Evolutionary conservation across 2,329 filamentous ascomycete species (phyloP).

Genomic region (Rugonectria rugulosa): DNA sequence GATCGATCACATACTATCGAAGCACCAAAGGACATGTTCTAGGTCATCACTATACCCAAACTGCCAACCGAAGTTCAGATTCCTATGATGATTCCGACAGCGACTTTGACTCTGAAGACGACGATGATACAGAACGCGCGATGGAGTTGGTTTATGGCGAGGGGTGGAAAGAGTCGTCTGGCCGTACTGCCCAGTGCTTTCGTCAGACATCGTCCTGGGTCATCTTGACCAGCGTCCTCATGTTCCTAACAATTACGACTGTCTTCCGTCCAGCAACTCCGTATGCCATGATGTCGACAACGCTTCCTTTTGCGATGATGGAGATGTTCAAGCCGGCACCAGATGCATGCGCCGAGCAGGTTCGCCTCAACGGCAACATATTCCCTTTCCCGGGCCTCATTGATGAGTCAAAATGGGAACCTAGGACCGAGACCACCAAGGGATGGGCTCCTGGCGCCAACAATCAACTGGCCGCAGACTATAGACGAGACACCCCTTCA

Average conservation of each 20-base stretch:
- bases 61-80: conserved; percentile 2
- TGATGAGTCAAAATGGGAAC: conserved; percentile 36
- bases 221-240: background rate
- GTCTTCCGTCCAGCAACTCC: conserved; percentile 39
- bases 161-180: conserved; percentile 10
- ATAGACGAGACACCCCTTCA: conserved; percentile 35
- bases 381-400: conserved; percentile 44
- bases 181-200: conserved; percentile 3
- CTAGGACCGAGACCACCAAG: conserved; percentile 35
- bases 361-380: conserved; percentile 23
- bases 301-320: conserved; percentile 41
- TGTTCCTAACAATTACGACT: conserved; percentile 30
- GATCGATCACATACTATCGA: conserved; percentile 23
- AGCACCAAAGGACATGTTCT: conserved; percentile 1
- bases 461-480: conserved; percentile 33
- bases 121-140: conserved; percentile 28
- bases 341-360: conserved; percentile 34
- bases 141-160: conserved; percentile 21
- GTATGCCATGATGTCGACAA: conserved; percentile 44
- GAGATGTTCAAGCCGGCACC: conserved; percentile 34
- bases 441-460: conserved; percentile 43
- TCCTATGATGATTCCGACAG: conserved; percentile 28
- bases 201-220: conserved; percentile 19
- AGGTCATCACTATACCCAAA: conserved; percentile 13
- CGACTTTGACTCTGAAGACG: conserved; percentile 22